phyloP scores from a whole-genome alignment of 2,329 filamentous ascomycete genomes.

The Pseudopyrenochaeta lycopersici region DNA sequence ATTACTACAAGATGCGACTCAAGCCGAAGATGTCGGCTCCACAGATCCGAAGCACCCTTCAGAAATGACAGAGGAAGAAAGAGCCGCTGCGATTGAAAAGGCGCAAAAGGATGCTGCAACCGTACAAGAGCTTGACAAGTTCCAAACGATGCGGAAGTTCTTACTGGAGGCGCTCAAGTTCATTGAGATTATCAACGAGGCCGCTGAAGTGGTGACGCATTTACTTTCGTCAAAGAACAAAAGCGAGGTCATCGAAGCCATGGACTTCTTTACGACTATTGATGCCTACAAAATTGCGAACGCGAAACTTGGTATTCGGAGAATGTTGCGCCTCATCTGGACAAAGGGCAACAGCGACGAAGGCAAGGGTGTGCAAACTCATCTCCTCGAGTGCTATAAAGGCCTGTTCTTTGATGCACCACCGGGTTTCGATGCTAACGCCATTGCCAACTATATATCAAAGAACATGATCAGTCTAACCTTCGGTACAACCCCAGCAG shows the following conservation, averaged over 20 bases:
- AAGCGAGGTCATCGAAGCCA: conserved; percentile 97
- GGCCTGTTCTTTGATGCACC: conserved; percentile 96
- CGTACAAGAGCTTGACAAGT: conserved; percentile 84
- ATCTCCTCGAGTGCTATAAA: conserved; percentile 96
- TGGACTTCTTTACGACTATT: conserved; percentile 96
- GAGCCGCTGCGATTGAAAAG: conserved; percentile 76
- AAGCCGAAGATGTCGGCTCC: conserved; percentile 64
- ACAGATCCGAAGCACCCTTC: conserved; percentile 58
- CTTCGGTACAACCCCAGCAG: conserved; percentile 92
- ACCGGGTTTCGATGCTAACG: conserved; percentile 84
- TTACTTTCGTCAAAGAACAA: conserved; percentile 95
- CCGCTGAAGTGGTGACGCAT: conserved; percentile 82
- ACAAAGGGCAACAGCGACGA: conserved; percentile 99
- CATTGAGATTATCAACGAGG: conserved; percentile 87
- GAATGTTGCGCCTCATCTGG: conserved; percentile 98
- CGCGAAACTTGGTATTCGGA: conserved; percentile 88
- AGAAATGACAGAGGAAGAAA: conserved; percentile 83
- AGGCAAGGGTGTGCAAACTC: conserved; percentile 95
- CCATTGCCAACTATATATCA: conserved; percentile 93
- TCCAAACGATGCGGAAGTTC: conserved; percentile 88
- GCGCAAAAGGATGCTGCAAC: conserved; percentile 88
- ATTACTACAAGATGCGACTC: conserved; percentile 87
- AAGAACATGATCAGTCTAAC: conserved; percentile 99
- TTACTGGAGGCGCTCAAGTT: conserved; percentile 94
- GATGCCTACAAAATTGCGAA: conserved; percentile 97